A percentile compares a stretch with the other conserved stretches of the same genome.
These are phyloP conservation scores for Pichia sp. DNA, from an alignment of 1,139 yeast genomes.

Conservation along the genomic window DNA sequence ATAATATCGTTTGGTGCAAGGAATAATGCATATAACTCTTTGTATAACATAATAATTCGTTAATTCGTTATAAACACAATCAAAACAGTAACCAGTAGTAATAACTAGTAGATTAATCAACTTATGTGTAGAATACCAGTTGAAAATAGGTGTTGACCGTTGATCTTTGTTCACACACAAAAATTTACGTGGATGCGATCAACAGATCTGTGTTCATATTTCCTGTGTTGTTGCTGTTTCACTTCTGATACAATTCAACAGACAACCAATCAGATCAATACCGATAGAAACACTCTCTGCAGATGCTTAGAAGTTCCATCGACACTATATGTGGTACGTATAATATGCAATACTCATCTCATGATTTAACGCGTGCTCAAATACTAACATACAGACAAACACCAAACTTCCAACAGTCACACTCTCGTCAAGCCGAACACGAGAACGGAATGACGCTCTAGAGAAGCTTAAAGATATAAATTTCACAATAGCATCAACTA, in stretches of 20 bases:
- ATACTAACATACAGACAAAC: neutral
- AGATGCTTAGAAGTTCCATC: slow-evolving; percentile 8
- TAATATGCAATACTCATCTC: too few species aligned
- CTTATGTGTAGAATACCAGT: too few species aligned
- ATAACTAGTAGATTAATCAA: too few species aligned
- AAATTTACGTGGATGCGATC: too few species aligned
- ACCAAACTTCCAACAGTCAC: slow-evolving; percentile 22
- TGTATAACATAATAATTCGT: slow-evolving; percentile 18
- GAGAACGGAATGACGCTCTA: slow-evolving; percentile 54
- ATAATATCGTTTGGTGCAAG: slow-evolving; percentile 19
- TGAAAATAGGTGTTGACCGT: too few species aligned
- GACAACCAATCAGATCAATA: too few species aligned
- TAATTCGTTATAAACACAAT: slow-evolving; percentile 19
- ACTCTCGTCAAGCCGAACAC: slow-evolving; percentile 46
- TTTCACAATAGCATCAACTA: slow-evolving; percentile 25
- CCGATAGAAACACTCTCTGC: neutral
- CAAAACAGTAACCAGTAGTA: too few species aligned
- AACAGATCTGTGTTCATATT: too few species aligned
- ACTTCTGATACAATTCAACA: too few species aligned
- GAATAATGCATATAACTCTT: slow-evolving; percentile 23
- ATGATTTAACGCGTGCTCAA: too few species aligned
- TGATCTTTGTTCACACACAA: too few species aligned
- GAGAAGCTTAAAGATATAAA: slow-evolving; percentile 38
- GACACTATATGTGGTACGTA: slow-evolving; percentile 15
- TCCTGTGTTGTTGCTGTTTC: too few species aligned